phyloP scores from a whole-genome alignment of 305 asterid genomes.

The Plantago coronopus region DNA sequence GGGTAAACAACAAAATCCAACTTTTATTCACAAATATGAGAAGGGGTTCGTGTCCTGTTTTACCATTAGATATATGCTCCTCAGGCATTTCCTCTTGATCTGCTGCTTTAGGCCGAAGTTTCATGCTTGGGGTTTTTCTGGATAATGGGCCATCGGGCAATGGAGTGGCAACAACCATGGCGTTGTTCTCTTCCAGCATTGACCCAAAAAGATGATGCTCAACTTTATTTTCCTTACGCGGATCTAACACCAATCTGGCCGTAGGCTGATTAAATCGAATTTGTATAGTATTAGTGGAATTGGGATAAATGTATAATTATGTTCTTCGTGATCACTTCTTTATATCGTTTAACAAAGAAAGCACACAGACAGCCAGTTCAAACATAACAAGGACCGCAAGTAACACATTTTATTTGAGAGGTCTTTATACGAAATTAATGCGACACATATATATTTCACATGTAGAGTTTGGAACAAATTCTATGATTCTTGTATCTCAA shows the following conservation, averaged over 20 bases:
- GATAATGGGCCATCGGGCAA: conserved; percentile 35
- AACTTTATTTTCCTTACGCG: conserved; percentile 39
- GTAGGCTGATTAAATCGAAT: conserved; percentile 46
- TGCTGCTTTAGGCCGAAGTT: conserved; percentile 35
- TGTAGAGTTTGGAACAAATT: too few species aligned
- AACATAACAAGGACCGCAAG: too few species aligned
- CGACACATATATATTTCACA: too few species aligned
- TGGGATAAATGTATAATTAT: neutral
- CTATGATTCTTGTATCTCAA: too few species aligned
- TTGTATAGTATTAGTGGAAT: neutral
- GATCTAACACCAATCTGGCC: conserved; percentile 50
- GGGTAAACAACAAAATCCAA: neutral
- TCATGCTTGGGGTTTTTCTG: conserved; percentile 41
- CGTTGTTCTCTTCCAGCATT: conserved; percentile 52
- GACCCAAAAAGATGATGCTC: conserved; percentile 80
- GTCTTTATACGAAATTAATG: too few species aligned
- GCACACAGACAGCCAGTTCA: too few species aligned
- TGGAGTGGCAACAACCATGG: conserved; percentile 47
- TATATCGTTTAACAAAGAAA: too few species aligned
- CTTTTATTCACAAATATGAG: conserved; percentile 26
- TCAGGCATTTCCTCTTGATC: conserved; percentile 37
- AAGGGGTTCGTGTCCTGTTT: conserved; percentile 16
- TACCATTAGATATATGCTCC: conserved; percentile 21
- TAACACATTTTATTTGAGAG: too few species aligned
- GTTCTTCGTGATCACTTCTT: neutral